Base-by-base conservation (phyloP, 2,329 filamentous ascomycete species). In the Xylaria digitata region DNA sequence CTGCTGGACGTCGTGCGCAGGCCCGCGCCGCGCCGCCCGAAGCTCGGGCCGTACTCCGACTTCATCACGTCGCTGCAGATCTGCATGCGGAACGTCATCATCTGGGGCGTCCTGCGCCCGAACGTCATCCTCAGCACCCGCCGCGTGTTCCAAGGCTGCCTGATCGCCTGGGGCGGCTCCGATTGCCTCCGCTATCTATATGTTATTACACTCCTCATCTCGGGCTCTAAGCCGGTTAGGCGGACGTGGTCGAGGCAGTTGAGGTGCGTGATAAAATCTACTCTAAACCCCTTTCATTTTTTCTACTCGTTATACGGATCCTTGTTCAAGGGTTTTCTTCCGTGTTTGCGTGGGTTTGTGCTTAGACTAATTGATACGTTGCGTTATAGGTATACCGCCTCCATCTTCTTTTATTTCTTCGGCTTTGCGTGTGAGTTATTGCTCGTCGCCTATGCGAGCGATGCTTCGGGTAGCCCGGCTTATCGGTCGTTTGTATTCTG, bases 151-250 rank as follows among this genome's bases (percentile, higher is more conserved):
- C 75, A 81, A 62, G 79, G 79, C 65, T 85, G 89, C 83, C 79
- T 92, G 55, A 66, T 85, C n/a, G 89, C 90, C 0, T 92, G 90
- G 90, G 85, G 84, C 13, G 75, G 88, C 42, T 91, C 89, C 1
- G 90, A 92, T 78, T 84, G 90, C n/a, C 85, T 91, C 62, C 84
- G 90, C 19, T 92, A 92, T 79, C 83, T 84, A 19, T 92, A 89
- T 77, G 92, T 92, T 75, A 87, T 87, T 19, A 82, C 86, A 73
- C 84, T 85, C 70, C 78, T 88, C 7, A 73, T 75, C 53, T 19
- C 26, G 6, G 77, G 76, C 32, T 1, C 21, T 1, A 85, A 90
- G 0, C 87, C 88, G 0, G 75, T 67, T 1, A 82, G 82, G 72
- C 80, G 90, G 79, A 84, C 82, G 40, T 91, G 89, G 87, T 77